phyloP scores from a whole-genome alignment of 2,329 filamentous ascomycete genomes.

The Aplosporella prunicola region DNA sequence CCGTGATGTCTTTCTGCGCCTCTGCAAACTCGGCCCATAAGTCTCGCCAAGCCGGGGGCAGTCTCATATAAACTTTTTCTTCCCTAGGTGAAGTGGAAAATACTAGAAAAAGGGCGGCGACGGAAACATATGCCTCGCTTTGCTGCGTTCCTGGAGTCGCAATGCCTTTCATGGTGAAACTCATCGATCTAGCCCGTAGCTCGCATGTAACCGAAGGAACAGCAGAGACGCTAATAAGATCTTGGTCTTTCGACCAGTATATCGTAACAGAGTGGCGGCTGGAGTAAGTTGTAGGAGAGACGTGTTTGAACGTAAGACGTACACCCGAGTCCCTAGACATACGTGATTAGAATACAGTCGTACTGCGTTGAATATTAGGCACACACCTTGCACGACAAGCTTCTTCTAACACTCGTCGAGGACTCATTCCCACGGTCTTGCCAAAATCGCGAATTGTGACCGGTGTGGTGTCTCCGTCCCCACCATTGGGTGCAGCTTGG shows the following conservation, averaged over 20 bases:
- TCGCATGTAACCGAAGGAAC: conserved; percentile 35
- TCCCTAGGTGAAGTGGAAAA: conserved; percentile 73
- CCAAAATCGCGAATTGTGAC: conserved; percentile 73
- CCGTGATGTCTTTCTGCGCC: conserved; percentile 58
- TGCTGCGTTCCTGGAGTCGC: conserved; percentile 69
- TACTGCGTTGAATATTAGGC: neutral
- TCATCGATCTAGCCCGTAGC: conserved; percentile 40
- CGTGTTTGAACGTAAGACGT: conserved; percentile 55
- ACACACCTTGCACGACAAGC: conserved; percentile 67
- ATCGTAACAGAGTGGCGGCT: conserved; percentile 68
- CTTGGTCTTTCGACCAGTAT: conserved; percentile 68
- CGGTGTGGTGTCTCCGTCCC: conserved; percentile 34
- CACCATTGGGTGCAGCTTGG: conserved; percentile 27
- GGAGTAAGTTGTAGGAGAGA: conserved; percentile 66
- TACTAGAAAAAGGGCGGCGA: conserved; percentile 69
- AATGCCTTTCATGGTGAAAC: conserved; percentile 63
- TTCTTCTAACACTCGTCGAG: conserved; percentile 71
- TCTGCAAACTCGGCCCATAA: conserved; percentile 73
- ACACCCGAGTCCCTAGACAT: conserved; percentile 55
- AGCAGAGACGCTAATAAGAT: conserved; percentile 35
- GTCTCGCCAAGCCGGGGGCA: conserved; percentile 75
- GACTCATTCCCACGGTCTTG: conserved; percentile 66
- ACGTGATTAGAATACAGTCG: no score
- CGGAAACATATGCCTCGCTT: conserved; percentile 80
- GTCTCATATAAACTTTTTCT: conserved; percentile 69